Evolutionary conservation across 2,329 filamentous ascomycete genomes (phyloP).

Genomic region (Fusarium nisikadoi): DNA sequence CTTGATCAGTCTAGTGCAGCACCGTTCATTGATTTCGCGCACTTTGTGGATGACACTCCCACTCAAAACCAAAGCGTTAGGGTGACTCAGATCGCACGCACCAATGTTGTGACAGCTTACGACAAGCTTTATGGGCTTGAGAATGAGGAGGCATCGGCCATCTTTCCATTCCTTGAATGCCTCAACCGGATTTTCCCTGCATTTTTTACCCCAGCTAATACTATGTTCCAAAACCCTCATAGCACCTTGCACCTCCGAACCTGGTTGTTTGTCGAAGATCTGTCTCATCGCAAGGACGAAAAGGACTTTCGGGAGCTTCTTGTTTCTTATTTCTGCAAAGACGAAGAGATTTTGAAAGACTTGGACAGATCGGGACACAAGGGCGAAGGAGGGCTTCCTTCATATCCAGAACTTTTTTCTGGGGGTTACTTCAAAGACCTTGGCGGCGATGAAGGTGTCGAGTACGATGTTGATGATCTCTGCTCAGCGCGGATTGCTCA

Average conservation of each 20-base stretch:
- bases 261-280: slow-evolving; percentile 46
- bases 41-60: not conserved
- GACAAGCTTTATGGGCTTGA: slow-evolving; percentile 41
- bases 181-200: slow-evolving; percentile 48
- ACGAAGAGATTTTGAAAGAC: not conserved
- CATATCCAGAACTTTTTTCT: slow-evolving; percentile 22
- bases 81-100: slow-evolving; percentile 41
- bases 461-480: slow-evolving; percentile 31
- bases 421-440: slow-evolving; percentile 44
- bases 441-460: slow-evolving; percentile 19
- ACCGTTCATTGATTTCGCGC: slow-evolving; percentile 46
- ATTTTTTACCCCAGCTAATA: slow-evolving; percentile 41
- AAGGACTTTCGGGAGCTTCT: slow-evolving; percentile 35
- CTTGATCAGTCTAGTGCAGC: slow-evolving; percentile 10
- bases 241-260: slow-evolving; percentile 53
- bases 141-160: slow-evolving; percentile 9
- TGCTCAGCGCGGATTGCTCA: slow-evolving; percentile 39
- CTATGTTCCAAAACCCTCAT: slow-evolving; percentile 25
- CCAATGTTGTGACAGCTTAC: slow-evolving; percentile 52
- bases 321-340: slow-evolving; percentile 47
- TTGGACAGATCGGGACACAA: not conserved
- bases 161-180: slow-evolving; percentile 45
- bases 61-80: slow-evolving; percentile 3
- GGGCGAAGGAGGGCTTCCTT: not conserved
- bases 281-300: slow-evolving; percentile 26